Evolutionary conservation across 2,329 filamentous ascomycete genomes (phyloP).

Genomic region (Fusarium newnesense): DNA sequence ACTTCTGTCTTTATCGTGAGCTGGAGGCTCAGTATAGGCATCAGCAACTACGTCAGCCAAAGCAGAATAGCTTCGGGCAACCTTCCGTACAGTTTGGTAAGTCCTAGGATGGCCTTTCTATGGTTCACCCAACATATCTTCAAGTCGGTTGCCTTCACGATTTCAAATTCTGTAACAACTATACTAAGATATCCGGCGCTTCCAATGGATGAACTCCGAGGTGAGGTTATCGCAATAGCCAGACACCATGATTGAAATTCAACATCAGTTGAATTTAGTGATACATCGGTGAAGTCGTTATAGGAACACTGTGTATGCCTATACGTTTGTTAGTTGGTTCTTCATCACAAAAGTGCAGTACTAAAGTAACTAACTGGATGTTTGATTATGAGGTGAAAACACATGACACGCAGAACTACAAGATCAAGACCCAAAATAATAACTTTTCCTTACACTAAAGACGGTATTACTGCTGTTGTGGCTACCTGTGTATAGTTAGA

Average conservation of each 20-base stretch:
- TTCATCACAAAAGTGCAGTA: neutral
- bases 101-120: accelerated
- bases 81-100: neutral
- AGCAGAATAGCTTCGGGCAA: neutral
- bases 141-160: neutral
- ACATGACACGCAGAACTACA: neutral
- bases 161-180: neutral
- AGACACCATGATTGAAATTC: neutral
- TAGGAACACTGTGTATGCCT: neutral
- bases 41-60: neutral
- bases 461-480: neutral
- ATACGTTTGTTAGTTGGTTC: neutral
- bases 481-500: neutral
- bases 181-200: neutral
- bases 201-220: neutral
- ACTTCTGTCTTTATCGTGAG: neutral
- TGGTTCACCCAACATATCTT: neutral
- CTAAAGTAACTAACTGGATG: neutral
- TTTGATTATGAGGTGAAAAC: neutral
- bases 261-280: neutral
- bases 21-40: neutral
- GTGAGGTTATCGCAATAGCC: neutral
- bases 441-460: neutral
- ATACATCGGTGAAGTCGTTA: neutral
- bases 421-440: neutral